These are phyloP conservation scores for Cryptomeria japonica DNA, from an alignment of 75 land plant species.

Conservation along the genomic window DNA sequence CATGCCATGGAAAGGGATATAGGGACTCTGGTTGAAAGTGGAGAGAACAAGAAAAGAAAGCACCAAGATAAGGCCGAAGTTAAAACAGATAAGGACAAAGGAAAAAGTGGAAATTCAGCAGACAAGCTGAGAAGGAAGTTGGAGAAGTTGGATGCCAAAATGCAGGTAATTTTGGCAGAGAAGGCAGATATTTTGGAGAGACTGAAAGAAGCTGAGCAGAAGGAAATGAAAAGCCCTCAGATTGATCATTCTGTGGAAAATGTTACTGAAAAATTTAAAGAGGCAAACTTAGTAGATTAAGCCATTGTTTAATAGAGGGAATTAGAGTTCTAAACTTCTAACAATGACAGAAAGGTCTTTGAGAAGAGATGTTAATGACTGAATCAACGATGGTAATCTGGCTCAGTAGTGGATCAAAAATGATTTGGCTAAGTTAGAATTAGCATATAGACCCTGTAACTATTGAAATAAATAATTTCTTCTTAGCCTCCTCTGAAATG, in stretches of 20 bases:
- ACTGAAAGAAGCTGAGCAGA: conserved; percentile 7
- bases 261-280: not conserved
- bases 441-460: not conserved
- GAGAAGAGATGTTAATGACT: not conserved
- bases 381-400: not conserved
- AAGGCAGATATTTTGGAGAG: conserved; percentile 10
- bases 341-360: not conserved
- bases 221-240: not conserved
- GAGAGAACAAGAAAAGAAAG: conserved; percentile 6
- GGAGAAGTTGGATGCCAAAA: conserved; percentile 10
- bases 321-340: not conserved
- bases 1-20: not conserved
- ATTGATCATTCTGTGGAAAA: conserved; percentile 4
- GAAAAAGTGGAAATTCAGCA: not conserved
- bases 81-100: conserved; percentile 8
- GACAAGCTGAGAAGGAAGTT: conserved; percentile 7
- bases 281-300: not conserved
- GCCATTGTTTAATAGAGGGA: not conserved
- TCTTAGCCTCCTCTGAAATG: not conserved
- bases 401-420: conserved; percentile 2
- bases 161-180: conserved; percentile 12
- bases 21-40: not conserved
- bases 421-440: not conserved
- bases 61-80: conserved; percentile 7
- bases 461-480: not conserved